Evolutionary conservation across 805 yeast genomes (phyloP).

Genomic region (Nakazawaea ernobii): DNA sequence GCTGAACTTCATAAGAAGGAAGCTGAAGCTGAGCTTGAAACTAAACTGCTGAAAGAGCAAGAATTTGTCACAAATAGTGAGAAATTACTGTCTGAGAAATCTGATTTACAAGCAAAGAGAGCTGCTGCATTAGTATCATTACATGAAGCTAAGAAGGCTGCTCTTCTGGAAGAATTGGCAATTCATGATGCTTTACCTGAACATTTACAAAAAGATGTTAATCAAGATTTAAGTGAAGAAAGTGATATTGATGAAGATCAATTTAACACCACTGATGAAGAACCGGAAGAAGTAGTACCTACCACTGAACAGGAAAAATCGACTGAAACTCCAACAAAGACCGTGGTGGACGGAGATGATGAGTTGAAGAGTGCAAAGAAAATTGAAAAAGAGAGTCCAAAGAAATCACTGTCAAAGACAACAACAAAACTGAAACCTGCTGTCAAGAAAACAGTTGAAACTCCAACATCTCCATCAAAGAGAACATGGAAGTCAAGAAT

Average conservation of each 20-base stretch:
- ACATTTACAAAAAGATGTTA: slow-evolving; percentile 35
- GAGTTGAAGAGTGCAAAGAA: slow-evolving; percentile 10
- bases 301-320: slow-evolving; percentile 26
- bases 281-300: slow-evolving; percentile 18
- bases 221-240: slow-evolving; percentile 21
- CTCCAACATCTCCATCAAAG: neutral
- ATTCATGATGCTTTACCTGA: slow-evolving; percentile 48
- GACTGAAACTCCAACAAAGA: slow-evolving; percentile 27
- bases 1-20: slow-evolving; percentile 14
- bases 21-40: slow-evolving; percentile 16
- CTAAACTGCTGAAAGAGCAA: slow-evolving; percentile 22
- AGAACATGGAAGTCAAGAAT: slow-evolving; percentile 7
- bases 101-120: slow-evolving; percentile 35
- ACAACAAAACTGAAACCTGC: neutral
- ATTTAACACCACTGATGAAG: slow-evolving; percentile 22
- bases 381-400: neutral
- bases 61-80: slow-evolving; percentile 25
- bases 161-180: slow-evolving; percentile 36
- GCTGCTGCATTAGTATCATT: slow-evolving; percentile 27
- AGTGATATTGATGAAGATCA: slow-evolving; percentile 22
- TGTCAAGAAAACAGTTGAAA: slow-evolving; percentile 5
- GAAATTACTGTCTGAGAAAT: slow-evolving; percentile 37
- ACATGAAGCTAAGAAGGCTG: slow-evolving; percentile 30
- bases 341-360: slow-evolving; percentile 10
- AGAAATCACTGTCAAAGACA: neutral